These are phyloP conservation scores for Septoria linicola DNA, from an alignment of 2,329 filamentous ascomycete genomes.

Conservation along the genomic window DNA sequence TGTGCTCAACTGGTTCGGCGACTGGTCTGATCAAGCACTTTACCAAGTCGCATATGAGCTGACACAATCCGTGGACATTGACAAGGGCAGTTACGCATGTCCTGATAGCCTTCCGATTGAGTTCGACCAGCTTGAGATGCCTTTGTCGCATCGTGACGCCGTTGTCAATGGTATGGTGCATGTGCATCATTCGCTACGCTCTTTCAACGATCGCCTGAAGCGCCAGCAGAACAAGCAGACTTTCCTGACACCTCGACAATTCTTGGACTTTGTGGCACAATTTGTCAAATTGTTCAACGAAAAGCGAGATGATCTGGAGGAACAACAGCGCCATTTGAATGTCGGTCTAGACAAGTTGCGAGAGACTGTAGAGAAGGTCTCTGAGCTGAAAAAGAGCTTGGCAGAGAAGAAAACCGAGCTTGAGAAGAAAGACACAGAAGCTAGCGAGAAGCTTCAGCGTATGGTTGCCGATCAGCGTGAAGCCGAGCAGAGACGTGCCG, in stretches of 20 bases:
- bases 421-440: conserved; percentile 89
- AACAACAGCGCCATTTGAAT: conserved; percentile 97
- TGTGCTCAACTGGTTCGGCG: conserved; percentile 99
- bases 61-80: conserved; percentile 92
- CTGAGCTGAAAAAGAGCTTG: conserved; percentile 83
- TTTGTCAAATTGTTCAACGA: conserved; percentile 97
- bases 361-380: conserved; percentile 96
- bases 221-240: conserved; percentile 92
- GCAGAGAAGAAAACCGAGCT: conserved; percentile 93
- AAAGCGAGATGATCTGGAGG: conserved; percentile 96
- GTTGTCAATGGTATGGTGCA: conserved; percentile 99
- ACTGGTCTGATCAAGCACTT: conserved; percentile 98
- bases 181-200: conserved; percentile 90
- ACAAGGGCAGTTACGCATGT: conserved; percentile 78
- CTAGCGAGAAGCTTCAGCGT: conserved; percentile 93
- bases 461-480: conserved; percentile 97
- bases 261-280: conserved; percentile 95
- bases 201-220: conserved; percentile 81
- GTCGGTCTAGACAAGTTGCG: conserved; percentile 95
- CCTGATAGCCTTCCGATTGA: conserved; percentile 92
- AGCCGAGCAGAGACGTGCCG: conserved; percentile 85
- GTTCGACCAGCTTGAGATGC: conserved; percentile 79
- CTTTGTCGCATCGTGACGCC: conserved; percentile 84
- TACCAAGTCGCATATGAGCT: conserved; percentile 97
- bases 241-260: conserved; percentile 93